Evolutionary conservation across 2,329 filamentous ascomycete species (phyloP).

Genomic region (Daldinia eschscholtzii): DNA sequence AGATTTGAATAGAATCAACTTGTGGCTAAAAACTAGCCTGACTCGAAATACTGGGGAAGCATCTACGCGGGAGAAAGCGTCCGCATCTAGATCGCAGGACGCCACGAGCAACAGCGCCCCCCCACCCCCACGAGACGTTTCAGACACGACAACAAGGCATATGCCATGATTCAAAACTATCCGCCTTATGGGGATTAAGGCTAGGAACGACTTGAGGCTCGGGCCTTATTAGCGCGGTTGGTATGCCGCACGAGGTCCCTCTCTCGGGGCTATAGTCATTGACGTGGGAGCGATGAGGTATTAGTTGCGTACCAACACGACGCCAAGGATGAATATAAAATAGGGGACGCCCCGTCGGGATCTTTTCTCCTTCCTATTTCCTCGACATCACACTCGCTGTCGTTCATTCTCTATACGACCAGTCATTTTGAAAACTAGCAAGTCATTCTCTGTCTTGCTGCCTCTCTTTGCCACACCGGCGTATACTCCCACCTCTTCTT

Average conservation of each 20-base stretch:
- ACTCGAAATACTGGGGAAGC: background rate
- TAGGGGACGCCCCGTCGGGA: background rate
- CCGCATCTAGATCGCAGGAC: background rate
- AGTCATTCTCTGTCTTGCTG: slow-evolving; percentile 26
- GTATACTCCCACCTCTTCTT: background rate
- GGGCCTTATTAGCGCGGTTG: background rate
- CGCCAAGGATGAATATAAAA: slow-evolving; percentile 21
- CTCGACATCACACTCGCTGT: slow-evolving; percentile 22
- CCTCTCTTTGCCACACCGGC: slow-evolving; percentile 18
- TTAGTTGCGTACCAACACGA: slow-evolving; percentile 7
- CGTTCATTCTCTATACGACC: slow-evolving; percentile 21
- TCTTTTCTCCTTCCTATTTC: background rate
- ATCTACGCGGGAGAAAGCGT: slow-evolving; percentile 2
- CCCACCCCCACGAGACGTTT: slow-evolving; percentile 7
- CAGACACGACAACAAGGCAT: slow-evolving; percentile 5
- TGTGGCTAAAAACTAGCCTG: background rate
- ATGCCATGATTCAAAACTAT: slow-evolving; percentile 21
- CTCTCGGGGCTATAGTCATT: background rate
- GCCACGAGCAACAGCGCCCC: background rate
- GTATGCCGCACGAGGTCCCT: background rate
- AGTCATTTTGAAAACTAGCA: slow-evolving; percentile 21
- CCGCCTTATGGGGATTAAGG: background rate
- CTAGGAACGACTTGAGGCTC: background rate
- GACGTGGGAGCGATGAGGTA: slow-evolving; percentile 7
- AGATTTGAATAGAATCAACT: background rate